Conservation (phyloP, 805 yeast species). For the Kazachstania bromeliacearum region DNA sequence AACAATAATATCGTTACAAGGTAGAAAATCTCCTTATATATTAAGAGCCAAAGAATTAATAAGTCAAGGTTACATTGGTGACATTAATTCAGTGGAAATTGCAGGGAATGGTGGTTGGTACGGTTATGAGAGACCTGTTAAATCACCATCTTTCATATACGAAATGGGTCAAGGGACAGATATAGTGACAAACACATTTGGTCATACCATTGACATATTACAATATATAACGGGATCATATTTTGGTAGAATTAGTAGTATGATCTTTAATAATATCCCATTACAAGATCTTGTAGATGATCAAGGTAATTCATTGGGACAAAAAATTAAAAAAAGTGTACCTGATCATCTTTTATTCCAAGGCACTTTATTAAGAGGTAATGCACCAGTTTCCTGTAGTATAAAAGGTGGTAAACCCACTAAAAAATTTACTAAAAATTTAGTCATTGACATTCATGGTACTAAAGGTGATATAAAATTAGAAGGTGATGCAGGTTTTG, state of each 20-base stretch:
- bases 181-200: slow-evolving; percentile 23
- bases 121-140: slow-evolving; percentile 23
- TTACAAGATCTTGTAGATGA: slow-evolving; percentile 23
- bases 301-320: slow-evolving; percentile 15
- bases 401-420: slow-evolving; percentile 28
- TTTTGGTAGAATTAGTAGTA: slow-evolving; percentile 20
- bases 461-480: slow-evolving; percentile 27
- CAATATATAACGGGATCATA: slow-evolving; percentile 27
- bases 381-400: slow-evolving; percentile 25
- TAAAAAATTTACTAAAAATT: slow-evolving; percentile 26
- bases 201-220: slow-evolving; percentile 25
- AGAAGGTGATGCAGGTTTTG: slow-evolving; percentile 30
- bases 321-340: slow-evolving; percentile 17
- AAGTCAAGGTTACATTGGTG: slow-evolving; percentile 24
- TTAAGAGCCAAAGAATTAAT: slow-evolving; percentile 25
- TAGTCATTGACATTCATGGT: slow-evolving; percentile 28
- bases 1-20: slow-evolving; percentile 25
- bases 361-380: slow-evolving; percentile 21
- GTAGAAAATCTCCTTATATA: slow-evolving; percentile 26
- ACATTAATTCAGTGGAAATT: slow-evolving; percentile 25
- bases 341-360: slow-evolving; percentile 28
- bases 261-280: slow-evolving; percentile 26
- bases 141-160: slow-evolving; percentile 21
- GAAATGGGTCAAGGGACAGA: slow-evolving; percentile 24
- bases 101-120: slow-evolving; percentile 28